phyloP scores from a whole-genome alignment of 345 rosid species.

The Lepidium aucheri region DNA sequence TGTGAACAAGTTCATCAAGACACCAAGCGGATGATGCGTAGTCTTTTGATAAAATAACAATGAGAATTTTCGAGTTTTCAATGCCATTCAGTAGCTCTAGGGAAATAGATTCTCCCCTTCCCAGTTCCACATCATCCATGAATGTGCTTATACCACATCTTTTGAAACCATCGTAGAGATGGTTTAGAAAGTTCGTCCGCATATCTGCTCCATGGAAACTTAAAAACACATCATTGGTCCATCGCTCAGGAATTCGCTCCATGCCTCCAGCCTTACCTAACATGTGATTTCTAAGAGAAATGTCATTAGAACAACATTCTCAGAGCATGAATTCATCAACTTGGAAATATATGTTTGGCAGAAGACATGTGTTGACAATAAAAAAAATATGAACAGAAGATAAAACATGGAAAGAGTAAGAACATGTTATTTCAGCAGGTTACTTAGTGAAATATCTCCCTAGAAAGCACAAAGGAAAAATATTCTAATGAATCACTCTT shows the following conservation, averaged over 20 bases:
- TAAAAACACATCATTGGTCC: slow-evolving; percentile 11
- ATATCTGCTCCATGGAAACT: slow-evolving; percentile 14
- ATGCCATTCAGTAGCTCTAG: background rate
- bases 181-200: background rate
- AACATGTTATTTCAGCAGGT: too few species aligned
- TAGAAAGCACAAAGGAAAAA: too few species aligned
- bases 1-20: slow-evolving; percentile 7
- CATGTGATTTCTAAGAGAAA: background rate
- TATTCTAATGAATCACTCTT: too few species aligned
- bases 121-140: background rate
- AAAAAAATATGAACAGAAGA: background rate
- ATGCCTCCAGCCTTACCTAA: background rate
- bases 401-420: background rate
- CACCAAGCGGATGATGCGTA: slow-evolving; percentile 4
- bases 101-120: background rate
- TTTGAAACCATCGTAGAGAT: background rate
- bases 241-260: background rate
- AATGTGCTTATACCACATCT: background rate
- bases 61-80: background rate
- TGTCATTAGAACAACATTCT: background rate
- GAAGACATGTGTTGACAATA: background rate
- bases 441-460: too few species aligned
- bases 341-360: background rate
- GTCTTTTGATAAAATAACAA: background rate
- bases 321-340: background rate